A percentile compares a stretch with the other conserved stretches of the same genome.
These are phyloP conservation scores for Wickerhamomyces rabaulensis DNA, from an alignment of 805 yeast species.

Conservation along the genomic window DNA sequence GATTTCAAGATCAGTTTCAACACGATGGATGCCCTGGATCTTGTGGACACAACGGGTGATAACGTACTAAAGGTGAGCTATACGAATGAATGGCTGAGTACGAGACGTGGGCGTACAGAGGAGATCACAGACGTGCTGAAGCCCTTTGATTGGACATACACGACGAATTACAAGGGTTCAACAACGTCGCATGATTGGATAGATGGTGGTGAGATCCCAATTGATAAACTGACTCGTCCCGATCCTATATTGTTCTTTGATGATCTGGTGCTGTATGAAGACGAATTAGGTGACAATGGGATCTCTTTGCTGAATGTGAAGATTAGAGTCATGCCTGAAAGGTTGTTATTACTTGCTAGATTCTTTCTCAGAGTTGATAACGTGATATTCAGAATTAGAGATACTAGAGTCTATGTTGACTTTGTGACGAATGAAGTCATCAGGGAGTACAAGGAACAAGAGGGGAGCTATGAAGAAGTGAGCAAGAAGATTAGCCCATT, in stretches of 20 bases:
- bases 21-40: constrained; percentile 68
- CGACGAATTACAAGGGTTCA: constrained; percentile 73
- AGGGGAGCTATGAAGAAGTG: constrained; percentile 46
- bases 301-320: constrained; percentile 72
- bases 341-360: constrained; percentile 68
- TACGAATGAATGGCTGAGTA: constrained; percentile 72
- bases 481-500: constrained; percentile 37
- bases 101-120: constrained; percentile 29
- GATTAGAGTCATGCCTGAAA: constrained; percentile 82
- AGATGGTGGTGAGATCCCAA: constrained; percentile 47
- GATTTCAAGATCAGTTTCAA: constrained; percentile 57
- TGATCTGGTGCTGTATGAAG: constrained; percentile 86
- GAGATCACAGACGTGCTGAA: constrained; percentile 57
- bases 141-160: constrained; percentile 96
- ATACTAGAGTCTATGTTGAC: constrained; percentile 80
- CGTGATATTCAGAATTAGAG: constrained; percentile 78
- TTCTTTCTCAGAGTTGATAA: constrained; percentile 87
- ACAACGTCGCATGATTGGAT: constrained; percentile 9
- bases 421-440: constrained; percentile 57
- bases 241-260: constrained; percentile 89
- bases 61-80: constrained; percentile 70
- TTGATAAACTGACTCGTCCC: constrained; percentile 59
- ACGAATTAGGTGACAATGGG: constrained; percentile 96
- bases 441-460: constrained; percentile 73
- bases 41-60: constrained; percentile 49